Conservation (phyloP, 352 stramenopile species). For the Phytophthora megakarya region DNA sequence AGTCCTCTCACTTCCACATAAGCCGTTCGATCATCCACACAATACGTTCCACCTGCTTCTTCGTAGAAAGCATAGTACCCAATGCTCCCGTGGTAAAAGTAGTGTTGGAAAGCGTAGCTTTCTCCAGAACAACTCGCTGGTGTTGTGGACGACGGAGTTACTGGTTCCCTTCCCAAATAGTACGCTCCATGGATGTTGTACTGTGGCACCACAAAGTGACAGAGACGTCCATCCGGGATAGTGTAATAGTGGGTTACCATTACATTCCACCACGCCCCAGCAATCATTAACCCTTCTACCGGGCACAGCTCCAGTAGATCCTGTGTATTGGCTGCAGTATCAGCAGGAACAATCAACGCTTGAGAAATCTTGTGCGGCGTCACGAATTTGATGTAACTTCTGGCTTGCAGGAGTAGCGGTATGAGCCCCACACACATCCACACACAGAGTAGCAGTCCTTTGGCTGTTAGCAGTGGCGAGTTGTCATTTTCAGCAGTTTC, state of each 20-base stretch:
- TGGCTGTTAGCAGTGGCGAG: constrained; percentile 1
- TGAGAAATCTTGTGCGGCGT: constrained; percentile 28
- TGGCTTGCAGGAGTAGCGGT: constrained; percentile 19
- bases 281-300: constrained; percentile 12
- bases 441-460: constrained; percentile 1
- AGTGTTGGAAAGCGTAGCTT: constrained; percentile 17
- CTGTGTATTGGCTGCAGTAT: not conserved
- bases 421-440: constrained; percentile 20
- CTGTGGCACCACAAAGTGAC: constrained; percentile 20
- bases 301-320: constrained; percentile 3
- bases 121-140: constrained; percentile 11
- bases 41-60: constrained; percentile 14
- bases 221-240: constrained; percentile 3
- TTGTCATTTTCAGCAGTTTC: not conserved
- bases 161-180: not conserved
- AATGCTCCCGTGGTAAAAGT: constrained; percentile 25
- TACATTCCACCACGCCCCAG: constrained; percentile 20
- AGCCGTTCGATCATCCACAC: constrained; percentile 6
- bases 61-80: constrained; percentile 26
- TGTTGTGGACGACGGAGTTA: constrained; percentile 11
- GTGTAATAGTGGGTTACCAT: constrained; percentile 10
- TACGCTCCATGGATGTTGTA: constrained; percentile 24
- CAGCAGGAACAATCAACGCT: not conserved
- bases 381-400: constrained; percentile 20
- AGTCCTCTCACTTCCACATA: constrained; percentile 12